These are phyloP conservation scores for Silybum marianum DNA, from an alignment of 129 eudicot species.

Conservation along the genomic window DNA sequence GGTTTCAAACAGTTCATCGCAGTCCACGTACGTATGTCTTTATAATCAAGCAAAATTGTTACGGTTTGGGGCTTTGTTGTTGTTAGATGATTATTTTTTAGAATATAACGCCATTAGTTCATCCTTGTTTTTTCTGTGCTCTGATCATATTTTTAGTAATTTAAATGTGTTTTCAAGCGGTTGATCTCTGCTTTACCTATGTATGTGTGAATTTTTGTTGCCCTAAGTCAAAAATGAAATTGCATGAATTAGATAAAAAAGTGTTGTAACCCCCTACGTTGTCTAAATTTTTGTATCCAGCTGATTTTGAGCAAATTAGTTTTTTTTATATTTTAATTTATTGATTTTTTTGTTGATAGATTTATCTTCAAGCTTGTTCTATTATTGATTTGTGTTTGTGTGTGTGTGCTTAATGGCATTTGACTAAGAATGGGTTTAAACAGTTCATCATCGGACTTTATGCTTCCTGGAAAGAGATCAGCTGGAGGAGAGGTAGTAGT, in stretches of 20 bases:
- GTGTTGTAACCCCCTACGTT: not conserved
- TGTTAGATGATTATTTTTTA: not conserved
- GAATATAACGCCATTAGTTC: not conserved
- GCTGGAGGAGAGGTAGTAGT: conserved; percentile 62
- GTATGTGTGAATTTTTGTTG: conserved; percentile 6
- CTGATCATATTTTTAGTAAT: not conserved
- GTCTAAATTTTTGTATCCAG: conserved; percentile 1
- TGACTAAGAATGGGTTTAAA: conserved; percentile 28
- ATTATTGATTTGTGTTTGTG: not conserved
- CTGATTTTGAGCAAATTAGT: not conserved
- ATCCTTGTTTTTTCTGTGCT: not conserved
- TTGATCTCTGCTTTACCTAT: not conserved
- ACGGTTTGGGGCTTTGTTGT: not conserved
- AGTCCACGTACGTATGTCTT: conserved; percentile 29
- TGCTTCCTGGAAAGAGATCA: conserved; percentile 95
- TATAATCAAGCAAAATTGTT: conserved; percentile 1
- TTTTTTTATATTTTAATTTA: conserved; percentile 10
- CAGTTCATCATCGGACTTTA: conserved; percentile 80
- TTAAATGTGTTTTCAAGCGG: not conserved
- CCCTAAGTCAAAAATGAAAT: not conserved
- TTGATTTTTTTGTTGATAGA: conserved; percentile 8
- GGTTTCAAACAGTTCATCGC: conserved; percentile 33
- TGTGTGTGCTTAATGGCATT: conserved; percentile 9
- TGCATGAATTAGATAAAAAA: not conserved
- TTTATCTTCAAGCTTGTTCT: not conserved